Conservation (phyloP, 2,329 filamentous ascomycete species). For the Penicillium frequentans region DNA sequence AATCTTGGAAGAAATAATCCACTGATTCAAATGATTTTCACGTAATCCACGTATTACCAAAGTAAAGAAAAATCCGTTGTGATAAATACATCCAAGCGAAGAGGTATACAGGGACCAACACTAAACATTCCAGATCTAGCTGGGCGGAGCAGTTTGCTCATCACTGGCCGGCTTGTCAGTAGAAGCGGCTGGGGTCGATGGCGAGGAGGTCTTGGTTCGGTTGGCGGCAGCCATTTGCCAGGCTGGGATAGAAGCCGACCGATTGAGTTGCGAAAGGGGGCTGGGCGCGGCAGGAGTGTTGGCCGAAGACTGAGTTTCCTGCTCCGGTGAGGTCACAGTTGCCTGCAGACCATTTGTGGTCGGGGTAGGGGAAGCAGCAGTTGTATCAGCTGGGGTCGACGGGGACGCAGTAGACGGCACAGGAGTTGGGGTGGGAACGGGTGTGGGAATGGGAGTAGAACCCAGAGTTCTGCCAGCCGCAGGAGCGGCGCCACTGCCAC, state of each 20-base stretch:
- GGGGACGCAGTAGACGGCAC: constrained; percentile 21
- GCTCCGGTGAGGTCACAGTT: constrained; percentile 29
- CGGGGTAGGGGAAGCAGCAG: constrained; percentile 15
- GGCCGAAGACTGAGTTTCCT: constrained; percentile 23
- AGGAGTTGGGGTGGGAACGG: constrained; percentile 21
- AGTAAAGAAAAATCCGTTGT: constrained; percentile 5
- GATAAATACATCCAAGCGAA: constrained; percentile 27
- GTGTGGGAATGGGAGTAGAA: constrained; percentile 22
- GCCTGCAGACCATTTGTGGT: constrained; percentile 29
- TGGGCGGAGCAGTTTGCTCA: constrained; percentile 32
- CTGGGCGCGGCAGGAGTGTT: constrained; percentile 35
- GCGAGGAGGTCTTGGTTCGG: constrained; percentile 41
- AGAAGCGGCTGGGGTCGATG: constrained; percentile 24
- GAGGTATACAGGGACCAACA: constrained; percentile 18
- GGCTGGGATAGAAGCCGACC: constrained; percentile 69
- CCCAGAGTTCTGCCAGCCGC: constrained; percentile 31
- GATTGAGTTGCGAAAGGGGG: constrained; percentile 52
- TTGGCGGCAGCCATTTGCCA: constrained; percentile 75
- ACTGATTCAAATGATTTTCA: neutral
- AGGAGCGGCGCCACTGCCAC: constrained; percentile 36
- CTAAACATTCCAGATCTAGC: constrained; percentile 19
- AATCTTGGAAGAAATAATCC: neutral
- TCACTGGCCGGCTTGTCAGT: constrained; percentile 21
- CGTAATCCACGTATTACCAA: neutral
- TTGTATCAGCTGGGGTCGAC: constrained; percentile 6